Base-by-base conservation (phyloP, 208 protist genomes). In the Trypanosoma caninum region DNA sequence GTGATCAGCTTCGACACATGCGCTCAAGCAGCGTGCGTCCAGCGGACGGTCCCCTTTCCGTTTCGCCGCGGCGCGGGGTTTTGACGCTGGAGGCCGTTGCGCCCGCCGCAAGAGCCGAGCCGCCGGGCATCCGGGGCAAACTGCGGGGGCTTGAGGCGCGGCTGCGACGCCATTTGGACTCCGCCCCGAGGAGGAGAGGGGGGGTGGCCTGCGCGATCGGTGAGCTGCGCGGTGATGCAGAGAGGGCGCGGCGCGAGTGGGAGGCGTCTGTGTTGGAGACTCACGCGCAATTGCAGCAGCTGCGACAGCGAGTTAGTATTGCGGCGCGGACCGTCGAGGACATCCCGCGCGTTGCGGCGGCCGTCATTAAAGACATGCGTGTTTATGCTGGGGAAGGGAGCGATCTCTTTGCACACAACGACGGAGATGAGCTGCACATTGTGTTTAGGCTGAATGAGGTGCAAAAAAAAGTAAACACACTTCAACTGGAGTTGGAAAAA, bases 1-100 rank as follows among this genome's bases (percentile, higher is more conserved):
- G 59, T 47, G 22, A 8, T 14, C 59, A 65, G 38, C 50, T 65
- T 44, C 35, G 51, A 34, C 27, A 41, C 27, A 65, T 65, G 59
- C 59, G 50, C 7, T 38, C 56, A 50, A 13, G 30, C n/a, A 34
- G 23, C 18, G 6, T 11, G 20, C 51, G 18, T 23, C 14, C 18
- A 27, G 33, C 33, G 0, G 22, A n/a, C 28, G 2, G 6, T 38
- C 18, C 30, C n/a, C 33, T 10, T 31, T 37, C 11, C 2, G 13
- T 5, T 1, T 2, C 22, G 22, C 18, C 0, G 4, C 51, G 30
- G 18, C 28, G 22, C 14, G 16, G 51, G 33, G 33, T 30, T 4
- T 20, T 2, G 33, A 23, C 30, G 18, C 1, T 4, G 27, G 16
- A 27, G 41, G 18, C 41, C n/a, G 30, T 5, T 42, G 22, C n/a